Evolutionary conservation across 257 asterid species (phyloP), one percentile per base, ranked within the genome.

Genomic region (Solanum stenotomum): DNA sequence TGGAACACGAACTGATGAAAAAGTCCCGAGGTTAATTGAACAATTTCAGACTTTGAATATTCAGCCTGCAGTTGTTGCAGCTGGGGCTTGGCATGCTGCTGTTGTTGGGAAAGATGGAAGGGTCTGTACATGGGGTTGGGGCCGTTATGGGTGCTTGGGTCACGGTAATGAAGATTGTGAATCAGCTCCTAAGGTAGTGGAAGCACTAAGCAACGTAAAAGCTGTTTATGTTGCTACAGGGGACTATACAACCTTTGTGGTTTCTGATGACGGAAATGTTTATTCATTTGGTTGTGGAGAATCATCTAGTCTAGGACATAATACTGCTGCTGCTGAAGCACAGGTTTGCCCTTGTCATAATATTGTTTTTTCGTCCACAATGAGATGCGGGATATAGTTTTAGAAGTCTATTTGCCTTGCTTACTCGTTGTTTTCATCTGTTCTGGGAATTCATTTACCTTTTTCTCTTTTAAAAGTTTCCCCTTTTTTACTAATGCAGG

Each of bases 121-220:
- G 81, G 99, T 98, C 5, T 98, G 99, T 91, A 98, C 99, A 1
- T 98, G 99, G 99, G 99, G 99, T 13, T 98, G 99, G 99, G 99
- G 99, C 2, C 97, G 98, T 31, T 95, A 96, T 35, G 99, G 99
- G 7, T 98, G 99, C 93, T 94, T 98, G 92, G 99, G 99, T 63
- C 99, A 98, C 65, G 99, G 99, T 5, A 98, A 96, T 42, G 98
- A 98, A 91, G 98, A 96, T 37, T 96, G 98, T 87, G 98, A 98
- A 88, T 93, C 97, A 10, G 92, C 89, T 59, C 99, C 99, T 61
- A 98, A 95, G 88, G 99, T 98, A 25, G 99, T 98, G 22, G 98
- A 95, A 90, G 95, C 95, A 49, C 95, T 98, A 38, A 91, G 92
- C 90, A 87, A 93, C 49, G 91, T 95, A 52, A 96, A 94, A 91